Conservation (phyloP, 306 rosid genomes). For the Ormosia semicastrata region DNA sequence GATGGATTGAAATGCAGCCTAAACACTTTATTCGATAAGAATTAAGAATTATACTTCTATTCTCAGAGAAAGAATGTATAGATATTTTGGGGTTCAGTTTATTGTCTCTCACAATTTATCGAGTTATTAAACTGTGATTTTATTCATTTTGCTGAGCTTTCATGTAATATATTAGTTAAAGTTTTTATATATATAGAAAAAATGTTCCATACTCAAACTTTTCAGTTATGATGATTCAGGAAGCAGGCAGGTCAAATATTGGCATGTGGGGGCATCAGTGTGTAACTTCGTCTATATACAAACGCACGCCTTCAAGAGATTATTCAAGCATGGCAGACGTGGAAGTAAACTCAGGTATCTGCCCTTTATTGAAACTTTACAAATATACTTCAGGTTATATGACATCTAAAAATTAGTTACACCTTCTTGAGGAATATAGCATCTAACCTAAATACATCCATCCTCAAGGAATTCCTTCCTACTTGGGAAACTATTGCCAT, state of each 20-base stretch:
- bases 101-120: neutral
- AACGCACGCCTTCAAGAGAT: conserved; percentile 74
- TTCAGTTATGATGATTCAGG: conserved; percentile 24
- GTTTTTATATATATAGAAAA: neutral
- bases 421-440: conserved; percentile 9
- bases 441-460: neutral
- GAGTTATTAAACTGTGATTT: neutral
- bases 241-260: conserved; percentile 29
- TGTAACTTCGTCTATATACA: conserved; percentile 69
- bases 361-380: conserved; percentile 6
- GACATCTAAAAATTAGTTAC: neutral
- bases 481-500: neutral
- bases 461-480: neutral
- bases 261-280: conserved; percentile 73
- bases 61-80: neutral
- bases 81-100: neutral
- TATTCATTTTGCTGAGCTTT: conserved; percentile 14
- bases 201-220: neutral
- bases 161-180: neutral
- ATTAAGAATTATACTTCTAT: neutral
- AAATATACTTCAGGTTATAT: conserved; percentile 11
- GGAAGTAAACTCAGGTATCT: conserved; percentile 76
- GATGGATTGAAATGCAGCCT: neutral
- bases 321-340: conserved; percentile 39
- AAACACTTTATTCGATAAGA: neutral